Percentiles rank a stretch among this genome's conserved stretches.
Conservation (phyloP, 257 asterid species). For the Primulina tabacum region DNA sequence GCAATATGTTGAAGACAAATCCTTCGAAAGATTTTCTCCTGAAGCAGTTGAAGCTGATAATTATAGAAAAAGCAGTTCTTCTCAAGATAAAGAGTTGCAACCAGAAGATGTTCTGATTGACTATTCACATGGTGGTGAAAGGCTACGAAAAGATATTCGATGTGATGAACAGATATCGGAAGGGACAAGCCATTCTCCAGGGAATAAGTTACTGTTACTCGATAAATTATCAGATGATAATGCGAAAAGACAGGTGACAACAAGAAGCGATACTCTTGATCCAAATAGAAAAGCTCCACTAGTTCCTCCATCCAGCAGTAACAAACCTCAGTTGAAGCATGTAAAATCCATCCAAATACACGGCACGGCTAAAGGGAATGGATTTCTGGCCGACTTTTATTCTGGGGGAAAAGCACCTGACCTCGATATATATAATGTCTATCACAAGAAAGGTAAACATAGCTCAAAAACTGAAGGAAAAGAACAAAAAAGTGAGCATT, state of each 20-base stretch:
- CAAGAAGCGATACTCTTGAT: slow-evolving; percentile 32
- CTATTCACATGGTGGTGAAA: slow-evolving; percentile 25
- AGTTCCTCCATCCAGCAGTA: slow-evolving; percentile 36
- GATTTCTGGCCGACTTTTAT: slow-evolving; percentile 22
- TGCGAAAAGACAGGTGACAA: slow-evolving; percentile 33
- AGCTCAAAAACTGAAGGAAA: slow-evolving; percentile 28
- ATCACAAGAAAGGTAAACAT: slow-evolving; percentile 32
- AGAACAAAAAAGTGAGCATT: slow-evolving; percentile 32
- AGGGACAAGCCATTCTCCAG: slow-evolving; percentile 22
- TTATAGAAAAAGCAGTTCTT: slow-evolving; percentile 18
- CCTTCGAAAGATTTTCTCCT: slow-evolving; percentile 18
- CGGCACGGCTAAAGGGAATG: slow-evolving; percentile 36
- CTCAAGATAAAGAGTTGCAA: slow-evolving; percentile 23
- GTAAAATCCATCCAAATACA: slow-evolving; percentile 44
- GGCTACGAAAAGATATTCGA: slow-evolving; percentile 18
- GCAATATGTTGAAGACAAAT: slow-evolving; percentile 25
- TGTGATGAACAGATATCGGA: slow-evolving; percentile 32
- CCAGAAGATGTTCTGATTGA: slow-evolving; percentile 23
- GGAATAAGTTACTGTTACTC: slow-evolving; percentile 21
- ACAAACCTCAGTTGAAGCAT: slow-evolving; percentile 49
- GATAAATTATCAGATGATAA: slow-evolving; percentile 32
- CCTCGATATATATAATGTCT: slow-evolving; percentile 30
- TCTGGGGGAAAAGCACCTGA: slow-evolving; percentile 42
- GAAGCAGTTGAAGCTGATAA: slow-evolving; percentile 24
- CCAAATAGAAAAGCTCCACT: slow-evolving; percentile 35